Base-by-base conservation (phyloP, 441 rosid genomes). In the Gossypium gossypioides region DNA sequence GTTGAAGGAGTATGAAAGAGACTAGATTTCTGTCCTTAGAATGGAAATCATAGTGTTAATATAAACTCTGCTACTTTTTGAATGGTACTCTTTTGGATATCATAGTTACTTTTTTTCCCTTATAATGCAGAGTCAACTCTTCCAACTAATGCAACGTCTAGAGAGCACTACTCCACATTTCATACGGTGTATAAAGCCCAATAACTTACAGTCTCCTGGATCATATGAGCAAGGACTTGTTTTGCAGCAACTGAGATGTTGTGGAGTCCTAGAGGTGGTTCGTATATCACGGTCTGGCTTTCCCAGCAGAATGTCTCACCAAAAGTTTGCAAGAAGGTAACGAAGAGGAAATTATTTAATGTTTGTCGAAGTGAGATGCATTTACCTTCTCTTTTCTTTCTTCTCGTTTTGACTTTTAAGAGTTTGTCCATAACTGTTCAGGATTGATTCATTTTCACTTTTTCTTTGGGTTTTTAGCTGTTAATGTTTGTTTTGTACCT, bases 231-330 rank as follows among this genome's bases (percentile, higher is more conserved):
- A 96, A 83, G 91, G 91, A 46, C 94, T 96, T 51, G 91, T 93
- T 63, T 76, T 96, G 81, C 99, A 93, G 85, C 99, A 91, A 83
- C 80, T 96, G 82, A 85, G 97, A 82, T 96, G 99, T 76, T 96
- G 99, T 72, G 99, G 99, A 56, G 98, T 96, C 79, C 84, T 96
- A 9, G 99, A 96, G 84, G 98, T 96, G 15, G 99, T 96, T 81
- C 93, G 99, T 40, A 91, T 96, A 69, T 96, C 99, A n/a, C 87
- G 99, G 73, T 93, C 94, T 72, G 99, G 99, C 65, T 96, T 89
- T 82, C 99, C 99, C 75, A 96, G 98, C 25, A 89, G 98, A 87
- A 82, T 96, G 93, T 83, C 96, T 68, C 99, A 93, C 77, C 95
- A 93, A 80, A 96, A 96, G 85, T 93, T 96, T 81, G 88, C 98